Evolutionary conservation across 177 flowering plant species (phyloP), one percentile per base, ranked within the genome.

Genomic region (Tripterygium wilfordii): DNA sequence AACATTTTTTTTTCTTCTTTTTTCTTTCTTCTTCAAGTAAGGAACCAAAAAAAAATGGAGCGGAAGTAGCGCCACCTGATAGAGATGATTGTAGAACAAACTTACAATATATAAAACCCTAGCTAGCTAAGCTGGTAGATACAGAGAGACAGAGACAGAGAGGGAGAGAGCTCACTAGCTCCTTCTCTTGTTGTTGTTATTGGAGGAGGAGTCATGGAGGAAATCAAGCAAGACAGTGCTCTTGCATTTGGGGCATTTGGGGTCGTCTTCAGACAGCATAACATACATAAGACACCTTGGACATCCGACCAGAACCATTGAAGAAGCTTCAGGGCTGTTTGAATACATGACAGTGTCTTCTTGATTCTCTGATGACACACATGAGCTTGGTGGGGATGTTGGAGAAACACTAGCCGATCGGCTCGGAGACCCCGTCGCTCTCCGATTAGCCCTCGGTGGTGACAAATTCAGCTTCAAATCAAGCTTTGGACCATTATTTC

Each of bases 401-500:
- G 38, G 14, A 5, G 92, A 71, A 29, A 55, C 62, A 1, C 77
- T 49, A 15, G 14, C 38, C 38, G 38, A 35, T 15, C 8, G 5
- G 15, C 14, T 15, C 38, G 38, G 38, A 7, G 38, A 35, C 14
- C 57, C 62, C n/a, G n/a, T n/a, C 22, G 40, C 61, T 10, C 45
- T 49, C 1, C 29, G 66, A 49, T 59, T 63, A 3, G 32, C 57
- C 57, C 76, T 53, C 24, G 82, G 85, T 16, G 81, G 85, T 0
- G 92, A 80, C 19, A 85, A 64, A 58, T 79, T 80, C 79, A 88
- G 71, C 79, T 81, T 83, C 75, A 88, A 48, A 52, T 88, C 88
- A 17, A 78, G 72, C 56, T 64, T 78, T 2, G 76, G 78, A 2
- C 27, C 43, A 42, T 51, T n/a, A n/a, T n/a, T 73, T 43, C 81